These are phyloP conservation scores for Elaeis guineensis DNA, from an alignment of 176 grass and related monocot species.

Conservation along the genomic window DNA sequence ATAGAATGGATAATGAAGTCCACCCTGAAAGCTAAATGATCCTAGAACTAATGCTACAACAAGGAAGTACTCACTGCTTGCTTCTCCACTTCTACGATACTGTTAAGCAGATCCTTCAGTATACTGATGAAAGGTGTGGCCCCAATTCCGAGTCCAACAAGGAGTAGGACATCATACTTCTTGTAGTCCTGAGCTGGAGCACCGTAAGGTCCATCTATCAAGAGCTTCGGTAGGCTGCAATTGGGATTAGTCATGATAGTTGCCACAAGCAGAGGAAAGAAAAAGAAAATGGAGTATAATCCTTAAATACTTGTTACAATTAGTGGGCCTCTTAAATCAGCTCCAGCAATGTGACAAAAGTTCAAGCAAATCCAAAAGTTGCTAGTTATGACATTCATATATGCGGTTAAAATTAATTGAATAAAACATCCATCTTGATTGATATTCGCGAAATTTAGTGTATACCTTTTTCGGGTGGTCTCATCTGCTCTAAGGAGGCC, in stretches of 20 bases:
- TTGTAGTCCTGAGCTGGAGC: slow-evolving; percentile 91
- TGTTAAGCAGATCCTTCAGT: slow-evolving; percentile 96
- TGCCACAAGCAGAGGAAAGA: no score
- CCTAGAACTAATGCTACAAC: no score
- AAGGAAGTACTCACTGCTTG: slow-evolving; percentile 46
- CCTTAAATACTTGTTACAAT: no score
- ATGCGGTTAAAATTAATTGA: not conserved
- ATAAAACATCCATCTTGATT: slow-evolving; percentile 10
- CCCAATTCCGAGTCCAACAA: slow-evolving; percentile 96
- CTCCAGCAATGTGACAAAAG: no score
- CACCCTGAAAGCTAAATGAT: no score
- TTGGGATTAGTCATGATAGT: no score
- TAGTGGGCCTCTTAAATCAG: no score
- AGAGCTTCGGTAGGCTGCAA: slow-evolving; percentile 91
- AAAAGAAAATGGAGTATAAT: no score
- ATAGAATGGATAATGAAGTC: no score
- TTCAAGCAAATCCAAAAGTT: no score
- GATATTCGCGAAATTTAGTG: slow-evolving; percentile 7
- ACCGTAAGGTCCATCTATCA: slow-evolving; percentile 95
- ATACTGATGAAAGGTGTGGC: slow-evolving; percentile 99
- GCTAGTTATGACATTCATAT: no score
- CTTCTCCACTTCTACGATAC: slow-evolving; percentile 86
- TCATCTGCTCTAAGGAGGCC: slow-evolving; percentile 93
- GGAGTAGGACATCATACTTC: slow-evolving; percentile 95
- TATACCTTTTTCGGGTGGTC: slow-evolving; percentile 81